These are phyloP conservation scores for Penicillium freii DNA, from an alignment of 2,329 filamentous ascomycete species.

Conservation along the genomic window DNA sequence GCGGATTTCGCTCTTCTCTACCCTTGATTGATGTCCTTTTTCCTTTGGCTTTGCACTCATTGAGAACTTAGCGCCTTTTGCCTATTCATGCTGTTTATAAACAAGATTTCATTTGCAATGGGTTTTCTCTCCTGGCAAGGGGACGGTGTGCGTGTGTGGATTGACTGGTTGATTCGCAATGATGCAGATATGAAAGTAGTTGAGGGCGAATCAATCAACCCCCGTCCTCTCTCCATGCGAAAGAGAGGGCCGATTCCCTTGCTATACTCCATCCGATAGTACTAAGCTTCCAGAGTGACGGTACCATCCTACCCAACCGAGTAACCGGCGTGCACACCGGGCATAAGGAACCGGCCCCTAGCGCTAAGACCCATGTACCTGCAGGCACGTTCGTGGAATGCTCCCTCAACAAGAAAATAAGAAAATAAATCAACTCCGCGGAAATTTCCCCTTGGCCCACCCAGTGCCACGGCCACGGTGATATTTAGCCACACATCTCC, in stretches of 20 bases:
- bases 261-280: not conserved
- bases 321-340: not conserved
- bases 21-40: constrained; percentile 2
- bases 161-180: not conserved
- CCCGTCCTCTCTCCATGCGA: not conserved
- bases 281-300: too few relatives aligned
- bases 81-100: constrained; percentile 8
- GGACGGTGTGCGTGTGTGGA: not conserved
- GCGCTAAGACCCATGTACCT: not conserved
- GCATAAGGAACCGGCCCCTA: not conserved
- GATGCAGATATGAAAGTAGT: not conserved
- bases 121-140: not conserved
- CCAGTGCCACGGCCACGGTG: not conserved
- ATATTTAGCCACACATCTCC: not conserved
- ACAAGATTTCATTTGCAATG: constrained; percentile 2
- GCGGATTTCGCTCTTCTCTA: not conserved
- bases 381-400: not conserved
- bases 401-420: not conserved
- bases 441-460: not conserved
- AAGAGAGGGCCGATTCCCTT: not conserved
- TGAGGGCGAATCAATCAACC: not conserved
- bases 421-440: not conserved
- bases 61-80: constrained; percentile 12
- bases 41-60: constrained; percentile 3
- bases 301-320: too few relatives aligned